Percentiles rank a stretch among this genome's conserved stretches.
These are phyloP conservation scores for Trichoderma sp. DNA, from an alignment of 2,329 filamentous ascomycete genomes.

Conservation along the genomic window DNA sequence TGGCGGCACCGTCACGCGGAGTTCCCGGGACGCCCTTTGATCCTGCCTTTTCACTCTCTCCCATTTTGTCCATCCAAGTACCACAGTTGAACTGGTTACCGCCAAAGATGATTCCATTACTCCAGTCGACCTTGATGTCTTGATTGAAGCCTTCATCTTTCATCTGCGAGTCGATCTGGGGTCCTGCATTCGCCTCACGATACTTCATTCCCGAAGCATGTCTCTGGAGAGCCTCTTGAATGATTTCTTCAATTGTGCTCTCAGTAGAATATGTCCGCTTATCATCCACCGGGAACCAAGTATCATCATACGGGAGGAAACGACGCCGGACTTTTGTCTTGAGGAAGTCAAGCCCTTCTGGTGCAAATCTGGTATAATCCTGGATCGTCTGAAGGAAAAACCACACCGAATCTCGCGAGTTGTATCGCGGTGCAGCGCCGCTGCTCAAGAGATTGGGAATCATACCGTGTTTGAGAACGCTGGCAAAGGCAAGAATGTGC, in stretches of 20 bases:
- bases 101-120: constrained; percentile 80
- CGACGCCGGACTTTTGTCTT: constrained; percentile 75
- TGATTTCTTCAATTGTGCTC: constrained; percentile 81
- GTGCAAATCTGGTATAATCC: constrained; percentile 81
- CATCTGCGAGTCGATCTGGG: constrained; percentile 89
- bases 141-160: constrained; percentile 87
- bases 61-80: constrained; percentile 99
- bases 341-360: constrained; percentile 70
- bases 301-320: constrained; percentile 93
- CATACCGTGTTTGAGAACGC: constrained; percentile 97
- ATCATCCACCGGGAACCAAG: constrained; percentile 84
- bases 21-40: constrained; percentile 94
- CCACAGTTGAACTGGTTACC: constrained; percentile 94
- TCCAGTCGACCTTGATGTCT: constrained; percentile 90
- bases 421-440: constrained; percentile 84
- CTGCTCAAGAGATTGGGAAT: constrained; percentile 90
- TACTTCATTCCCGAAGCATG: constrained; percentile 91
- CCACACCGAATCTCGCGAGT: constrained; percentile 94
- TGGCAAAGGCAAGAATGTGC: constrained; percentile 92
- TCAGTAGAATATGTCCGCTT: constrained; percentile 78
- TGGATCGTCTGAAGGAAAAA: constrained; percentile 97
- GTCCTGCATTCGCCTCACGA: constrained; percentile 89
- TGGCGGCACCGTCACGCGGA: constrained; percentile 90
- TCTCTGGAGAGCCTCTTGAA: constrained; percentile 89
- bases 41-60: constrained; percentile 86